A percentile compares a stretch with the other conserved stretches of the same genome.
Evolutionary conservation across 441 rosid species (phyloP).

Genomic region (Lepidium campestre): DNA sequence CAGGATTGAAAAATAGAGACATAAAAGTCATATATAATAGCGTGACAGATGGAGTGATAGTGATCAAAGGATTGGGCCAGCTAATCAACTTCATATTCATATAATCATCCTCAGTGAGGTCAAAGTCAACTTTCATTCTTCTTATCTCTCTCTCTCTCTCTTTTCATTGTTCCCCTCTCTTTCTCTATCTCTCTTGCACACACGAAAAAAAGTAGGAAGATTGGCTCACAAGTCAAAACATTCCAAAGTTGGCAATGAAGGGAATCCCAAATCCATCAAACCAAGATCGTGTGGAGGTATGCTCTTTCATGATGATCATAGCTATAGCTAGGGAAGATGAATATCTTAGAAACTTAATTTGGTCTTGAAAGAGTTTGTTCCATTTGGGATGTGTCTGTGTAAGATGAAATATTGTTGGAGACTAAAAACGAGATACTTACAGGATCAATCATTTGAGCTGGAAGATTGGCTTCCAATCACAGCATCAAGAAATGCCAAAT

Average conservation of each 20-base stretch:
- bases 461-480: slow-evolving; percentile 84
- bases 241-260: slow-evolving; percentile 5
- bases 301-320: background rate
- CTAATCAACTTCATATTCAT: background rate
- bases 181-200: background rate
- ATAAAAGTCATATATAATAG: background rate
- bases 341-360: background rate
- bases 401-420: background rate
- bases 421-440: background rate
- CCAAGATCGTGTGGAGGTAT: slow-evolving; percentile 13
- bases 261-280: background rate
- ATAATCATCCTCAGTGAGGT: background rate
- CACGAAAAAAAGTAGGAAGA: background rate
- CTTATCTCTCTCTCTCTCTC: background rate
- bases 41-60: background rate
- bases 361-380: background rate
- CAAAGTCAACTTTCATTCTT: slow-evolving; percentile 17
- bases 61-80: background rate
- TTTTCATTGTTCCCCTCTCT: too few species aligned
- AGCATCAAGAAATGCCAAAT: slow-evolving; percentile 60
- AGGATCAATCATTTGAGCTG: slow-evolving; percentile 21
- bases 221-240: slow-evolving; percentile 8
- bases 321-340: background rate
- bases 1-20: background rate
- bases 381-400: background rate